Base-by-base conservation (phyloP, 768 basidiomycete species). In the Lepiota brunneoincarnata region DNA sequence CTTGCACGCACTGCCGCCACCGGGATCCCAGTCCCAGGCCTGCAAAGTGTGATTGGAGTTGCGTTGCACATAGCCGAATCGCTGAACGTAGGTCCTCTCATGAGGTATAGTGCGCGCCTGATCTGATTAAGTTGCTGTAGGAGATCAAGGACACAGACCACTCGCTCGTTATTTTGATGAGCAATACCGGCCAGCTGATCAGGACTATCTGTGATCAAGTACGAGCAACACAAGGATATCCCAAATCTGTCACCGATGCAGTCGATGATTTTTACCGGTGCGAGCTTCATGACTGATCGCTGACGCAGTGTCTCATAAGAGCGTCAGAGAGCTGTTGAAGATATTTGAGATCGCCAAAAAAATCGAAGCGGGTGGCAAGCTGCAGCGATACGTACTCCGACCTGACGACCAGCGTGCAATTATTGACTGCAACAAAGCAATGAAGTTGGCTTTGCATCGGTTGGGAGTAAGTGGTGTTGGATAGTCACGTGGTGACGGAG, bases 391-490 rank as follows among this genome's bases (percentile, higher is more conserved):
- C n/a, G n/a, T 35, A 4, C 31, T 51, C 7, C 39, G 42, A n/a
- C 49, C 49, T 9, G 49, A 51, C 6, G 49, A 51, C 17, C 49
- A 41, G 5, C 49, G 39, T 15, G 28, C 14, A 10, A 42, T 51
- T 14, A 20, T 42, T 9, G 49, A 51, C 21, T 51, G 49, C 18
- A 51, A 51, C 21, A 28, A 41, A 12, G 40, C 49, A 2, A 51
- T 51, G 6, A 51, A 42, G 15, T 17, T 51, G 4, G 49, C 49
- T 18, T 28, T 51, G 11, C 49, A 51, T 10, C 12, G 20, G 40
- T 24, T 51, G n/a, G 49, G 49, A 31, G 49, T 51, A 14, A 14
- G 26, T 42, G 9, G 20, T 23, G 26, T 9, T 21, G 12, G 12
- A 10, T 15, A 3, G 12, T 6, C 34, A 12, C 11, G 14, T 7